Evolutionary conservation across 2,329 filamentous ascomycete species (phyloP), one percentile per base, ranked within the genome.

Genomic region (Sporothrix inflata): DNA sequence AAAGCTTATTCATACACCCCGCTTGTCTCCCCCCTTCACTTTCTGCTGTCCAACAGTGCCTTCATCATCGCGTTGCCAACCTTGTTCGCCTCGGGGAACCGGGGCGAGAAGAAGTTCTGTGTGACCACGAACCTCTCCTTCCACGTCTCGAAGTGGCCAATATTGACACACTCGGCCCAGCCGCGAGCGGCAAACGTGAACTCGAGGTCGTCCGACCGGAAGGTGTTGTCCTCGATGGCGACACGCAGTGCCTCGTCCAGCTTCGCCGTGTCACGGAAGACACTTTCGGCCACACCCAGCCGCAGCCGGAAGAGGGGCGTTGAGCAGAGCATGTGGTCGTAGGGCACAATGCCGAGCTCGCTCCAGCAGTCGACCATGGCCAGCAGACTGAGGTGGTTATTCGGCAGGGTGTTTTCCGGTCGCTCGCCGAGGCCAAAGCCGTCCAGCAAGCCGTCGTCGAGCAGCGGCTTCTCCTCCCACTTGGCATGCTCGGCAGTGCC

Each of bases 321-420:
- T 70, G 94, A 97, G 84, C 96, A 99, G 76, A 99, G 97, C 94
- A 99, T 99, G 84, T 99, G 97, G 82, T 99, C 95, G 81, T 99
- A 99, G 0, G 96, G 96, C 65, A 97, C 92, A 77, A 98, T 99
- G 45, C 90, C 92, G 61, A 98, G 87, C 76, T 93, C 93, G 79
- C 93, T 96, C 96, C 96, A 99, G 83, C 95, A 98, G 83, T 99
- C 96, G 57, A 98, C 97, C 89, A 99, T 99, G 63, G 94, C 96
- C 60, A 99, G 87, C 72, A 99, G 86, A 79, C 91, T 94, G 40
- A 99, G 87, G 81, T 99, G 97, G 80, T 96, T 99, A 83, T 99
- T 99, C 70, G 92, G 93, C 24, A 93, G 76, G 75, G 82, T 78
- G 34, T 69, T 73, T 61, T 78, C 78, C 75, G 78, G 78, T 71